These are phyloP conservation scores for Alnus rubra DNA, from an alignment of 306 rosid genomes.

Conservation along the genomic window DNA sequence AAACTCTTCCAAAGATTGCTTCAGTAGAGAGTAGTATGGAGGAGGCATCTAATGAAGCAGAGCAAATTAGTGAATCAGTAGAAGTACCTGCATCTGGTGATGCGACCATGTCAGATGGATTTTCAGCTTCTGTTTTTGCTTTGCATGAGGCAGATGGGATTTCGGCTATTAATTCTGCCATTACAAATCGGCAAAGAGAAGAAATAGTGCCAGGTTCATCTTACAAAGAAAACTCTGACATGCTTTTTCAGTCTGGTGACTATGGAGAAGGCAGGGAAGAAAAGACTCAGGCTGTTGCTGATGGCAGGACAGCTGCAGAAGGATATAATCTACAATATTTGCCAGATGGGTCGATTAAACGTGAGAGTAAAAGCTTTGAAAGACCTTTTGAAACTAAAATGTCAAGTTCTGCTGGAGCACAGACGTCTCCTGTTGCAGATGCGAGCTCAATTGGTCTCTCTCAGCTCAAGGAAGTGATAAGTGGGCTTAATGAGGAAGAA, in stretches of 20 bases:
- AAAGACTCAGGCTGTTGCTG: constrained; percentile 27
- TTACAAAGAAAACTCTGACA: constrained; percentile 34
- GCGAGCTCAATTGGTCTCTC: constrained; percentile 44
- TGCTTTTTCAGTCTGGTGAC: constrained; percentile 40
- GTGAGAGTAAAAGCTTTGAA: constrained; percentile 27
- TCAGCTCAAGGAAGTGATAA: constrained; percentile 57
- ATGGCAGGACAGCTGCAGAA: constrained; percentile 26
- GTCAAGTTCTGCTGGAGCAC: constrained; percentile 29
- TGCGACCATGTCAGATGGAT: constrained; percentile 38
- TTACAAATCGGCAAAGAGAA: constrained; percentile 29
- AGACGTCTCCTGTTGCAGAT: constrained; percentile 41
- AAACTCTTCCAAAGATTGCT: constrained; percentile 35
- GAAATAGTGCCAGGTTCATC: constrained; percentile 25
- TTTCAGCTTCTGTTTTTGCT: constrained; percentile 33
- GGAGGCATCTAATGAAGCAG: constrained; percentile 37
- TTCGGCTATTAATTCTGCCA: constrained; percentile 36
- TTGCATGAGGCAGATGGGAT: constrained; percentile 30
- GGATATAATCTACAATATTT: constrained; percentile 34
- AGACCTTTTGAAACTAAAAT: constrained; percentile 35
- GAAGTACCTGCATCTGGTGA: constrained; percentile 42
- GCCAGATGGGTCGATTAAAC: constrained; percentile 32
- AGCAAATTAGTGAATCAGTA: constrained; percentile 32
- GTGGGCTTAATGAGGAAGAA: constrained; percentile 60
- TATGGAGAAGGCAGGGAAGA: constrained; percentile 33
- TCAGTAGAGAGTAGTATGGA: constrained; percentile 30